These are phyloP conservation scores for Aphanomyces cochlioides DNA, from an alignment of 352 stramenopile genomes.

Conservation along the genomic window DNA sequence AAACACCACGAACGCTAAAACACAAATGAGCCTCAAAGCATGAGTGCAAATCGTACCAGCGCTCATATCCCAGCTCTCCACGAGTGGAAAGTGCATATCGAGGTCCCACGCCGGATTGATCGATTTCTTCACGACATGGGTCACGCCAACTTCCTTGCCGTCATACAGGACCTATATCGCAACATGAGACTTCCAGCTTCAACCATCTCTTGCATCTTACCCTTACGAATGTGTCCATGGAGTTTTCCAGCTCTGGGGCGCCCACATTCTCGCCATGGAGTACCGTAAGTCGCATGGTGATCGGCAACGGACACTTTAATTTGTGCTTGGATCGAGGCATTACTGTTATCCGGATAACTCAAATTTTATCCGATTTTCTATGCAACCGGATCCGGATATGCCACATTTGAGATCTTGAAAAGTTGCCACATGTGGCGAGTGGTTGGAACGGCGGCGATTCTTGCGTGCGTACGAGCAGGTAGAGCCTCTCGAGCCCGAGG, in stretches of 20 bases:
- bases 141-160: conserved; percentile 59
- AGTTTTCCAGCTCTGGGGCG: conserved; percentile 53
- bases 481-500: not conserved
- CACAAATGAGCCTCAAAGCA: conserved; percentile 40
- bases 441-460: not conserved
- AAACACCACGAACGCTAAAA: conserved; percentile 44
- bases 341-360: not conserved
- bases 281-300: conserved; percentile 65
- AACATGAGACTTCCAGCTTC: too few relatives aligned
- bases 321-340: not conserved
- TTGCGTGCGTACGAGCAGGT: conserved; percentile 11
- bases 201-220: not conserved
- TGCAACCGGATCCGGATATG: conserved; percentile 15
- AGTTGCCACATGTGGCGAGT: not conserved
- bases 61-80: conserved; percentile 22
- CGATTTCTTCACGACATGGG: conserved; percentile 65
- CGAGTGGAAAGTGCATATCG: conserved; percentile 52
- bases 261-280: conserved; percentile 70
- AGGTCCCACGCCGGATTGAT: conserved; percentile 75
- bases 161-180: conserved; percentile 58
- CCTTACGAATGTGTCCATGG: conserved; percentile 68
- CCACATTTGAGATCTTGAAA: too few relatives aligned
- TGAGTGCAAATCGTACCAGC: conserved; percentile 36
- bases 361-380: not conserved
- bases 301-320: too few relatives aligned